Conservation (phyloP, 768 basidiomycete species). For the Psilocybe cyanescens region DNA sequence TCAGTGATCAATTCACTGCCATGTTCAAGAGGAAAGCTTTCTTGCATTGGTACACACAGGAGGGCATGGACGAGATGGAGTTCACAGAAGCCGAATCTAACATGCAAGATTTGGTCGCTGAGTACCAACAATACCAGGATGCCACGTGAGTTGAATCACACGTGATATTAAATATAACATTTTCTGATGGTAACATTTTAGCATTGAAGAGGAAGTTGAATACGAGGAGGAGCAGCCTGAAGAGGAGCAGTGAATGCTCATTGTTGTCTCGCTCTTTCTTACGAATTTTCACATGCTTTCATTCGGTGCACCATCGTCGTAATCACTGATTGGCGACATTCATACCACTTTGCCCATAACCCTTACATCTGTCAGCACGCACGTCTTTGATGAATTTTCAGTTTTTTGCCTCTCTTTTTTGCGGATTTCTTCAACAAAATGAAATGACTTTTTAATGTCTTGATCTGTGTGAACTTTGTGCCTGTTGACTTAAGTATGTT, state of each 20-base stretch:
- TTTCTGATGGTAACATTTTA: conserved; percentile 29
- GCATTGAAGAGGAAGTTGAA: conserved; percentile 86
- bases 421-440: conserved; percentile 34
- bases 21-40: conserved; percentile 99
- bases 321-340: conserved; percentile 10
- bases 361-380: conserved; percentile 32
- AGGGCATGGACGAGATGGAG: conserved; percentile 99
- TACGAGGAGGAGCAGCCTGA: conserved; percentile 82
- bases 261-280: conserved; percentile 8
- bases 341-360: conserved; percentile 25
- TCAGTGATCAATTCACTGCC: conserved; percentile 96
- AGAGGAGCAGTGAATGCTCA: conserved; percentile 51
- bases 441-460: conserved; percentile 26
- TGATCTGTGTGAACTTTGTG: conserved; percentile 7
- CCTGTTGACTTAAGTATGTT: background rate
- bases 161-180: background rate
- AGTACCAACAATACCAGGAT: conserved; percentile 97
- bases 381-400: conserved; percentile 40
- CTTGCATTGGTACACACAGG: conserved; percentile 99
- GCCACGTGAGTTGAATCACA: conserved; percentile 68
- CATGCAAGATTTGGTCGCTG: conserved; percentile 98
- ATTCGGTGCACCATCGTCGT: conserved; percentile 15
- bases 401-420: conserved; percentile 26
- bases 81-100: conserved; percentile 99
- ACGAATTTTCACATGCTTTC: conserved; percentile 16